phyloP scores from a whole-genome alignment of 192 early-diverging fungal species.

The Bifiguratus adelaidae region DNA sequence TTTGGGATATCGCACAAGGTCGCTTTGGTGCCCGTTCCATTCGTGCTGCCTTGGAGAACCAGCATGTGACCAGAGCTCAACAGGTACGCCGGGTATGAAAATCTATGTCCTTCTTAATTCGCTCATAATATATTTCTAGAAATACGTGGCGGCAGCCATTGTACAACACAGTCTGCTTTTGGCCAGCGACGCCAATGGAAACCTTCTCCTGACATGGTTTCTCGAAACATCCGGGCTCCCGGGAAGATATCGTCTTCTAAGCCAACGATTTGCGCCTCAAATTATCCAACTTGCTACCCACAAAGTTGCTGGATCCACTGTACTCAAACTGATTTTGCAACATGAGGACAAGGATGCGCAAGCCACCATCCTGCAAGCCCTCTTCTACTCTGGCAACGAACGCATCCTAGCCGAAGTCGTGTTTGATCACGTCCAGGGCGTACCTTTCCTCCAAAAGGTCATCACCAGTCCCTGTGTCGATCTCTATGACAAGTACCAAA shows the following conservation, averaged over 20 bases:
- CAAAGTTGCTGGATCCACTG: conserved; percentile 72
- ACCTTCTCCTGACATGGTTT: conserved; percentile 85
- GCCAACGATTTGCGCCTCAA: conserved; percentile 65
- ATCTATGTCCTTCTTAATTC: neutral
- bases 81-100: too few relatives aligned
- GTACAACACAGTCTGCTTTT: conserved; percentile 67
- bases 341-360: conserved; percentile 75
- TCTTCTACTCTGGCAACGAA: conserved; percentile 61
- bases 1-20: conserved; percentile 77
- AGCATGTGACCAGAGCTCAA: conserved; percentile 68
- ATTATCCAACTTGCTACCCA: conserved; percentile 67
- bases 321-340: conserved; percentile 86
- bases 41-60: conserved; percentile 81
- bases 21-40: conserved; percentile 92
- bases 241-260: conserved; percentile 73
- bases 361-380: conserved; percentile 63
- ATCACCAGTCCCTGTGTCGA: conserved; percentile 64
- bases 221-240: conserved; percentile 71
- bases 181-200: conserved; percentile 82
- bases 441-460: conserved; percentile 77
- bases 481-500: too few relatives aligned
- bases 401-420: conserved; percentile 60
- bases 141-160: conserved; percentile 83
- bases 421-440: conserved; percentile 71
- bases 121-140: conserved; percentile 55